phyloP scores from a whole-genome alignment of 2,329 filamentous ascomycete genomes.

The Calonectria montana region DNA sequence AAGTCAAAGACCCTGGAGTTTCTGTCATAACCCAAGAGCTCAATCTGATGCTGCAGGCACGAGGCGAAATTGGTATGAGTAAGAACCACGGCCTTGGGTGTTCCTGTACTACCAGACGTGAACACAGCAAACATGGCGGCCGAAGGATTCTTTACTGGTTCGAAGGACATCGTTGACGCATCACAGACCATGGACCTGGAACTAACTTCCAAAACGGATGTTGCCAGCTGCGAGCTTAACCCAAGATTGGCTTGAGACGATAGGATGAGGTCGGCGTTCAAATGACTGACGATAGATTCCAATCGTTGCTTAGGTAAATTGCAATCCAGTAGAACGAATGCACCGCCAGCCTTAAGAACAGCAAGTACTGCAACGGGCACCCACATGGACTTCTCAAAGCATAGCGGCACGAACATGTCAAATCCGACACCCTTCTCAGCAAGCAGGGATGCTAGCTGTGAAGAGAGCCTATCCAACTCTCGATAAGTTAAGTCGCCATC shows the following conservation, averaged over 20 bases:
- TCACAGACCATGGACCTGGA: background rate
- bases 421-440: conserved; percentile 40
- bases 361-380: conserved; percentile 36
- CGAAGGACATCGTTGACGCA: background rate
- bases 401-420: conserved; percentile 29
- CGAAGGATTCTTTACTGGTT: background rate
- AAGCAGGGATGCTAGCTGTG: conserved; percentile 50
- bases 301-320: conserved; percentile 23
- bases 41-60: conserved; percentile 29
- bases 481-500: conserved; percentile 51
- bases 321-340: conserved; percentile 33
- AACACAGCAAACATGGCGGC: conserved; percentile 32
- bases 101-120: conserved; percentile 41
- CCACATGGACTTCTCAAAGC: conserved; percentile 40
- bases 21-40: background rate
- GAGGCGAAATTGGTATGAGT: conserved; percentile 8
- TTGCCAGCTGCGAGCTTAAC: background rate
- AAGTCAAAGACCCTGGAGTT: conserved; percentile 15
- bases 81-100: conserved; percentile 36
- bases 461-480: conserved; percentile 52
- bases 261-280: background rate
- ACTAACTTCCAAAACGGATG: background rate
- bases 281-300: conserved; percentile 12
- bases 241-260: background rate
- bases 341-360: conserved; percentile 41